Evolutionary conservation across 352 stramenopile species (phyloP).

Genomic region (Globisporangium camurandrum): DNA sequence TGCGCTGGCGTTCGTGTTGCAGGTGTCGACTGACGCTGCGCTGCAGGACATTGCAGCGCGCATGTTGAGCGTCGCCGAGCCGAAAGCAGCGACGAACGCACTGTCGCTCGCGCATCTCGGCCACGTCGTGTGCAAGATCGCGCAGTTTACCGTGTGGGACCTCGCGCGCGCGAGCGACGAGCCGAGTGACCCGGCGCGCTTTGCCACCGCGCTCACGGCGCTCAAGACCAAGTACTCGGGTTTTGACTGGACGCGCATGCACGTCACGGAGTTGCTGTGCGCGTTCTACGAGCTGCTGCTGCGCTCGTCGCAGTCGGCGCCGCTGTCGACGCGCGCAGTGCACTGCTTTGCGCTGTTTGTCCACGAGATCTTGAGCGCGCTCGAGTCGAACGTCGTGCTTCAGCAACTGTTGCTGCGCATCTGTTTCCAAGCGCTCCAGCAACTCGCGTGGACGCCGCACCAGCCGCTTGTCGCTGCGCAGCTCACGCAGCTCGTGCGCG

Average conservation of each 20-base stretch:
- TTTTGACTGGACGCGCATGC: constrained; percentile 58
- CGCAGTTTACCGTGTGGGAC: constrained; percentile 49
- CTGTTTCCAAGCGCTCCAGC: constrained; percentile 57
- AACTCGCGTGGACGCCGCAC: constrained; percentile 22
- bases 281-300: constrained; percentile 60
- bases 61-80: constrained; percentile 44
- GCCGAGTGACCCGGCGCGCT: constrained; percentile 24
- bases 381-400: constrained; percentile 31
- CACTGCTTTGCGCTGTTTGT: constrained; percentile 65
- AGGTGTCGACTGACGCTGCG: constrained; percentile 10
- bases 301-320: constrained; percentile 24
- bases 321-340: constrained; percentile 38
- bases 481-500: constrained; percentile 50
- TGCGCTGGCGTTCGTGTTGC: constrained; percentile 55
- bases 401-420: constrained; percentile 68
- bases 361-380: constrained; percentile 27
- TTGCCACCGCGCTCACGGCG: constrained; percentile 33
- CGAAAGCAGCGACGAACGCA: constrained; percentile 25
- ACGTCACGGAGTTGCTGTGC: constrained; percentile 48
- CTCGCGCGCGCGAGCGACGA: constrained; percentile 26
- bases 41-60: constrained; percentile 29
- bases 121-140: constrained; percentile 63
- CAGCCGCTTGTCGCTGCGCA: constrained; percentile 15
- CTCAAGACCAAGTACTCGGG: constrained; percentile 64
- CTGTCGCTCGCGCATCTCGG: constrained; percentile 50